Evolutionary conservation across 805 yeast species (phyloP).

Genomic region (Lachancea quebecensis): DNA sequence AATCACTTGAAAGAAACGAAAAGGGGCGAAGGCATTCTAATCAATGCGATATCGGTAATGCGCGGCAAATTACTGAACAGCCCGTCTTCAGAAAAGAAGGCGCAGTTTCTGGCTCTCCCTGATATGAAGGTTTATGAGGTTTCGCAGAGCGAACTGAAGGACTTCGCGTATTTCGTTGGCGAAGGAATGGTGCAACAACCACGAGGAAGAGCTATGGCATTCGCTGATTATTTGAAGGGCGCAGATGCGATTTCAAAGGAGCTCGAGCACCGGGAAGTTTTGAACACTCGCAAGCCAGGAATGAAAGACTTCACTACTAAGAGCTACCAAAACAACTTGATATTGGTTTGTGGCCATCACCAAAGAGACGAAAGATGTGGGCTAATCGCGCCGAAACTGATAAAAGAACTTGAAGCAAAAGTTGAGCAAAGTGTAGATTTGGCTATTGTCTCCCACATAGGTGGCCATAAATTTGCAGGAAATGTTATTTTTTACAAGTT

Average conservation of each 20-base stretch:
- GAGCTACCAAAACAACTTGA: conserved; percentile 9
- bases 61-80: conserved; percentile 8
- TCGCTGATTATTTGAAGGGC: conserved; percentile 14
- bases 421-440: conserved; percentile 25
- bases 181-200: conserved; percentile 9
- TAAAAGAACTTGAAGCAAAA: conserved; percentile 9
- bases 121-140: conserved; percentile 20
- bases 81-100: conserved; percentile 3
- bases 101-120: conserved; percentile 17
- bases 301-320: conserved; percentile 8
- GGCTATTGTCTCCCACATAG: conserved; percentile 67
- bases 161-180: conserved; percentile 18
- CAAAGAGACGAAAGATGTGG: conserved; percentile 27
- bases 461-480: conserved; percentile 85
- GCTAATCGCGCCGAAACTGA: conserved; percentile 15
- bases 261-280: too few relatives aligned
- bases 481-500: conserved; percentile 54
- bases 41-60: conserved; percentile 15
- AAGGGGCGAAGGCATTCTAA: conserved; percentile 13
- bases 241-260: conserved; percentile 8
- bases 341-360: conserved; percentile 25
- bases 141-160: conserved; percentile 8
- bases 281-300: too few relatives aligned
- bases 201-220: conserved; percentile 6
- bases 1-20: conserved; percentile 11